phyloP scores from a whole-genome alignment of 2,329 filamentous ascomycete genomes.

The Fusarium sp. region DNA sequence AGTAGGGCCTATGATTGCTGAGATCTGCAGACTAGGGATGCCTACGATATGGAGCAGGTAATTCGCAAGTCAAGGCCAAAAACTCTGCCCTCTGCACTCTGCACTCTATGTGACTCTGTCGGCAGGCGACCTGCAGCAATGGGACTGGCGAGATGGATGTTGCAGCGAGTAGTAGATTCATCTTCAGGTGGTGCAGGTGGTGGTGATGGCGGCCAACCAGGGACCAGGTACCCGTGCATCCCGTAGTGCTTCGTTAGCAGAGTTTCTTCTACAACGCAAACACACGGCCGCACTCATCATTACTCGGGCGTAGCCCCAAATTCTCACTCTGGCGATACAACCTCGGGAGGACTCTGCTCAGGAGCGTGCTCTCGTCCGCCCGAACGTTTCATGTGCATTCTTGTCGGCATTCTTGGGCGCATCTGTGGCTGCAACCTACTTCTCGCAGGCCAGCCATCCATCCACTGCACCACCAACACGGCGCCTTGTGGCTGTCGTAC shows the following conservation, averaged over 20 bases:
- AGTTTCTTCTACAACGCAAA: slow-evolving; percentile 27
- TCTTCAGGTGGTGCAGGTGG: slow-evolving; percentile 40
- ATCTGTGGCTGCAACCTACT: neutral
- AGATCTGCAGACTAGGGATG: slow-evolving; percentile 2
- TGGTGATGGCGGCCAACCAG: slow-evolving; percentile 31
- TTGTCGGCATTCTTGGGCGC: slow-evolving; percentile 24
- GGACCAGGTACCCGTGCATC: slow-evolving; percentile 18
- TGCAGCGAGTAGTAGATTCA: slow-evolving; percentile 35
- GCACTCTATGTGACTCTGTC: neutral
- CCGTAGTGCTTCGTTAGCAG: slow-evolving; percentile 8
- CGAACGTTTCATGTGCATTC: slow-evolving; percentile 45
- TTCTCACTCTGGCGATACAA: slow-evolving; percentile 4
- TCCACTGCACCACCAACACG: neutral
- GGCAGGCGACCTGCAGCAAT: slow-evolving; percentile 9
- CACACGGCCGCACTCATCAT: slow-evolving; percentile 20
- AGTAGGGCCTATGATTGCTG: neutral
- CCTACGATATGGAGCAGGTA: neutral
- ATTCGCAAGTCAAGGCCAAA: neutral
- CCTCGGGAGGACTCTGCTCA: slow-evolving; percentile 28
- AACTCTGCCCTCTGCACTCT: neutral
- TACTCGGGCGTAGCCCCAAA: neutral
- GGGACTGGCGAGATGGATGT: neutral
- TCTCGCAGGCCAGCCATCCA: neutral
- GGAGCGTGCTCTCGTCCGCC: slow-evolving; percentile 30
- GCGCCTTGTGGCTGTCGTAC: slow-evolving; percentile 11